phyloP scores from a whole-genome alignment of 1,284 basidiomycete species.

The Grifola frondosa region DNA sequence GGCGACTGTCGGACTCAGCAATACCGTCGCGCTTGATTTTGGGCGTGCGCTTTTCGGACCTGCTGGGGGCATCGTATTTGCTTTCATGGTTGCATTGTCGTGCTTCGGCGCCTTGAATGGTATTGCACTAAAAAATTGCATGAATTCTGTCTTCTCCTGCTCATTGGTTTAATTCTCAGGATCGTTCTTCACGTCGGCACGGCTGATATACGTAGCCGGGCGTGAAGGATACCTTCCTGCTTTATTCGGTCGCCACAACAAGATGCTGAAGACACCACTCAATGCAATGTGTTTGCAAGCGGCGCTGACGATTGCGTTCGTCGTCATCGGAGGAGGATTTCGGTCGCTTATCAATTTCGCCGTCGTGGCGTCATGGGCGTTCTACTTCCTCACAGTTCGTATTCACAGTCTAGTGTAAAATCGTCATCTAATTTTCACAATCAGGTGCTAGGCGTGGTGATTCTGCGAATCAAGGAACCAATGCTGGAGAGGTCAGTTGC shows the following conservation, averaged over 20 bases:
- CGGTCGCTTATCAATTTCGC: constrained; percentile 86
- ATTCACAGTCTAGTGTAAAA: background rate
- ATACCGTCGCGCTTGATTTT: constrained; percentile 95
- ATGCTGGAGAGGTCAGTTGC: constrained; percentile 69
- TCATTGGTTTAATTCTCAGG: too few relatives aligned
- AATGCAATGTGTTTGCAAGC: constrained; percentile 84
- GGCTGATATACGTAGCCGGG: constrained; percentile 87
- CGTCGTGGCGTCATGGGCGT: constrained; percentile 86
- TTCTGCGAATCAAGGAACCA: constrained; percentile 90
- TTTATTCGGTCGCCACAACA: constrained; percentile 76
- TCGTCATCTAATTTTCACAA: background rate
- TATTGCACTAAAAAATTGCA: constrained; percentile 20
- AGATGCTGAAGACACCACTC: constrained; percentile 76
- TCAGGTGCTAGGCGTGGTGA: constrained; percentile 84
- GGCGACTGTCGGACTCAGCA: constrained; percentile 72
- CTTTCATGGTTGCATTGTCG: constrained; percentile 88
- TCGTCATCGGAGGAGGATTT: constrained; percentile 87
- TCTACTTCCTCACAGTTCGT: constrained; percentile 84
- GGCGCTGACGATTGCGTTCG: constrained; percentile 70
- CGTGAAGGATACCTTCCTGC: constrained; percentile 86
- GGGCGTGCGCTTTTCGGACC: constrained; percentile 85
- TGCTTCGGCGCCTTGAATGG: constrained; percentile 94
- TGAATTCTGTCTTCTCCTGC: constrained; percentile 6
- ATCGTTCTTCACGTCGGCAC: constrained; percentile 79
- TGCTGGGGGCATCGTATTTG: constrained; percentile 85